Evolutionary conservation across 116 monocot genomes (phyloP), one percentile per base, ranked within the genome.

Genomic region (Dioscorea cayenensis): DNA sequence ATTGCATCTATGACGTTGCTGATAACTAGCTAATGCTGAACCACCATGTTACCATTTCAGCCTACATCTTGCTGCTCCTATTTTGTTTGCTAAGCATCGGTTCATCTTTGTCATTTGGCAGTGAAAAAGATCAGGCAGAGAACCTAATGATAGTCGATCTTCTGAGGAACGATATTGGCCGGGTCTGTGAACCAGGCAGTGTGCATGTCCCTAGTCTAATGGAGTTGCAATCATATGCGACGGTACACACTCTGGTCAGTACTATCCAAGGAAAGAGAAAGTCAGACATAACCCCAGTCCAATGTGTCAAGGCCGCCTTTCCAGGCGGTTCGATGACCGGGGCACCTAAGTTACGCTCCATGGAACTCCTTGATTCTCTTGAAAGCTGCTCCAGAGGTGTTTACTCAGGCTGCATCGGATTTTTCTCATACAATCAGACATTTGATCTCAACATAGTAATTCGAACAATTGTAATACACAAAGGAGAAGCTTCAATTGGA

Each of bases 131-230:
- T 77, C 97, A 83, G 60, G 93, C 97, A 28, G 93, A 99, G 82
- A 97, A 97, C 55, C 75, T 97, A n/a, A 97, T 97, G 97, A 97
- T 97, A 36, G 93, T 97, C 16, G 93, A 97, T 78, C 90, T 97
- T 25, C 82, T 93, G 49, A 80, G 97, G 73, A 99, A 99, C 67
- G 93, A 99, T 49, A 77, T 93, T 28, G 97, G 97, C 11, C 84
- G 87, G 19, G 93, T 99, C 65, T 99, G 90, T 66, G 80, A 86
- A 82, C 84, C 91, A 37, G 93, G 90, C 18, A 93, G 85, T 17
- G 94, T 97, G 28, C 76, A 68, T 63, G 90, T 90, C 17, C 89
- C 90, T 59, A 60, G 66, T 2, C 76, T 99, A 14, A 99, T 99
- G 90, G 82, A 89, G 59, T 78, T 92, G 8, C 86, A 99, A 77